Percentiles rank a stretch among this genome's conserved stretches.
These are phyloP conservation scores for Sphaerostilbella broomeana DNA, from an alignment of 2,329 filamentous ascomycete species.

Conservation along the genomic window DNA sequence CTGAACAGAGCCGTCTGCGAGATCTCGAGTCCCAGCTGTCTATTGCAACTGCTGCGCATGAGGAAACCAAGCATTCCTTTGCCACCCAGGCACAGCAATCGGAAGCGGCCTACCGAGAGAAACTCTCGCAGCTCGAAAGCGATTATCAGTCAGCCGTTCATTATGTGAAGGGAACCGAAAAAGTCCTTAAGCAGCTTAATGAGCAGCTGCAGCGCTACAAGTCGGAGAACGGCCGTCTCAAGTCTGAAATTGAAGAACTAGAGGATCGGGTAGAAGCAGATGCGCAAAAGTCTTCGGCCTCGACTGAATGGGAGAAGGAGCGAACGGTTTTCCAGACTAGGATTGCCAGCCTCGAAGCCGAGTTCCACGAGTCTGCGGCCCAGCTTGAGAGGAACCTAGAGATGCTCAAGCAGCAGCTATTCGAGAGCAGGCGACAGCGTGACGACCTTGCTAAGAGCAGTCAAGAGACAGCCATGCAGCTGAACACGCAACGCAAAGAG, in stretches of 20 bases:
- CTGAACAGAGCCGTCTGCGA: constrained; percentile 69
- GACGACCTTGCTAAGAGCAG: constrained; percentile 54
- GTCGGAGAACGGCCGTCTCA: constrained; percentile 73
- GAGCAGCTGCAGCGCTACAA: constrained; percentile 94
- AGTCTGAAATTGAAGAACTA: constrained; percentile 68
- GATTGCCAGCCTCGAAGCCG: constrained; percentile 62
- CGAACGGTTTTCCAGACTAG: constrained; percentile 59
- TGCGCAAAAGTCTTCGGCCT: constrained; percentile 30
- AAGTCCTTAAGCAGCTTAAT: constrained; percentile 98
- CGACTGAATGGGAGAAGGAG: constrained; percentile 68
- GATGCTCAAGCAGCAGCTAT: constrained; percentile 63
- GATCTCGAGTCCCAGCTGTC: constrained; percentile 88
- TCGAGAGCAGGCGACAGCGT: constrained; percentile 59
- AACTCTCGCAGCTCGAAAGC: constrained; percentile 86
- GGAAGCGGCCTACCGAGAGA: constrained; percentile 86
- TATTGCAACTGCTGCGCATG: constrained; percentile 68
- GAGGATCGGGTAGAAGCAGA: constrained; percentile 45
- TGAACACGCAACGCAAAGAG: constrained; percentile 57
- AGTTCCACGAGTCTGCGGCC: constrained; percentile 58
- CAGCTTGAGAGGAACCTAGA: constrained; percentile 67
- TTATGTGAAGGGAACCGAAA: constrained; percentile 97
- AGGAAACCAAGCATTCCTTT: constrained; percentile 73
- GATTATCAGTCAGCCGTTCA: constrained; percentile 97
- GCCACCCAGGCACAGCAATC: constrained; percentile 77
- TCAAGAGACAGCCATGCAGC: constrained; percentile 48